A percentile compares a stretch with the other conserved stretches of the same genome.
phyloP scores from a whole-genome alignment of 805 yeast genomes.

The Wickerhamiella kazuoi region DNA sequence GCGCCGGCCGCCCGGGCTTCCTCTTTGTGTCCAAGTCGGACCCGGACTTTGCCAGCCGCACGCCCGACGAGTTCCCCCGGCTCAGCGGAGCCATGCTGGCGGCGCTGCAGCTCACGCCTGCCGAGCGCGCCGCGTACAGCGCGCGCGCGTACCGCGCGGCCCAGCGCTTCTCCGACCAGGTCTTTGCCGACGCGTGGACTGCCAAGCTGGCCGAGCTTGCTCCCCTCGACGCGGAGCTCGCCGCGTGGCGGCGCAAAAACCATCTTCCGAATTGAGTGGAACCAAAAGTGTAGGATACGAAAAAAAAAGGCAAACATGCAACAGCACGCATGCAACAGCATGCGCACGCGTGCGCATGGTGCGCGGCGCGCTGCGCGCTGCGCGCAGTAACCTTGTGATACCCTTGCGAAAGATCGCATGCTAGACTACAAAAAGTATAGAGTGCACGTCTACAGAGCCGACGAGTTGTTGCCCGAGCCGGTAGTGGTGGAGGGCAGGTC shows the following conservation, averaged over 20 bases:
- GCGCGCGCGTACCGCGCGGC: slow-evolving; percentile 25
- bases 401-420: no score
- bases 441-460: no score
- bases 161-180: slow-evolving; percentile 43
- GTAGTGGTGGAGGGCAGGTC: slow-evolving; percentile 21
- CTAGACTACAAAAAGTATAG: not conserved
- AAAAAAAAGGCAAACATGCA: no score
- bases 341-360: not conserved
- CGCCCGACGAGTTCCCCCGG: slow-evolving; percentile 24
- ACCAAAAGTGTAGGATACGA: no score
- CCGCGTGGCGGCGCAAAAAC: not conserved
- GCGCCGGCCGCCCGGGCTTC: slow-evolving; percentile 24
- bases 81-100: slow-evolving; percentile 33
- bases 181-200: slow-evolving; percentile 39
- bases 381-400: no score
- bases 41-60: slow-evolving; percentile 49
- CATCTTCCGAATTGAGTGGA: not conserved
- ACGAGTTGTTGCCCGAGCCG: no score
- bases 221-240: not conserved
- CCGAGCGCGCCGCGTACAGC: slow-evolving; percentile 27
- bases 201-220: not conserved
- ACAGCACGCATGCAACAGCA: not conserved
- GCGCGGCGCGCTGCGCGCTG: no score
- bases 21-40: slow-evolving; percentile 67
- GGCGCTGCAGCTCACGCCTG: slow-evolving; percentile 25